Conservation (phyloP, 1,284 basidiomycete genomes). For the Mycosarcoma mackinlayi region DNA sequence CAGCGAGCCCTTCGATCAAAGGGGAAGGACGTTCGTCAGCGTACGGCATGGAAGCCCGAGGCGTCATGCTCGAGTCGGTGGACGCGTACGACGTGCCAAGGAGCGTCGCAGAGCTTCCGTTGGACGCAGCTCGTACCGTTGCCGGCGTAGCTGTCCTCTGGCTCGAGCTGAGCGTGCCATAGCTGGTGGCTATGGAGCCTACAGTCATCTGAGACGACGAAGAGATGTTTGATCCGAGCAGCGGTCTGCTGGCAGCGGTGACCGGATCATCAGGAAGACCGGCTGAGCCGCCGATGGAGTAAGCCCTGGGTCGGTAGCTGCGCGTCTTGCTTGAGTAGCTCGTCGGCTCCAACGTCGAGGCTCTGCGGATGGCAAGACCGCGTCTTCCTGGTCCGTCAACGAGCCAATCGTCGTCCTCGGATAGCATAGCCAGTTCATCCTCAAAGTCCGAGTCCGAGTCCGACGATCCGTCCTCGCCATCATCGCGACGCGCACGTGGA, state of each 20-base stretch:
- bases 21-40: neutral
- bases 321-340: constrained; percentile 20
- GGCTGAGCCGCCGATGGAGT: constrained; percentile 45
- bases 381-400: constrained; percentile 23
- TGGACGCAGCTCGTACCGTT: constrained; percentile 36
- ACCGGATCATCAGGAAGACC: constrained; percentile 50
- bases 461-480: constrained; percentile 48
- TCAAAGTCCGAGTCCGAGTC: constrained; percentile 54
- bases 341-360: constrained; percentile 37
- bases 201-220: constrained; percentile 7
- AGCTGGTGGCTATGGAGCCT: constrained; percentile 26
- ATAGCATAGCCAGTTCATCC: constrained; percentile 60
- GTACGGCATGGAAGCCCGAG: constrained; percentile 33
- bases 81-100: constrained; percentile 37
- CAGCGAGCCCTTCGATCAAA: constrained; percentile 3
- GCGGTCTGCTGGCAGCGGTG: constrained; percentile 22
- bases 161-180: constrained; percentile 58
- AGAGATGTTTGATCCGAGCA: constrained; percentile 26
- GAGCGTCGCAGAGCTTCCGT: constrained; percentile 12
- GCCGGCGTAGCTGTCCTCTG: constrained; percentile 56
- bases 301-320: constrained; percentile 20
- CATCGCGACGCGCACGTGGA: constrained; percentile 54
- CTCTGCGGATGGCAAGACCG: constrained; percentile 42
- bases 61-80: constrained; percentile 51
- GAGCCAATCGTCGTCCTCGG: constrained; percentile 58